These are phyloP conservation scores for Protea cynaroides DNA, from an alignment of 164 flowering plant genomes.

Conservation along the genomic window DNA sequence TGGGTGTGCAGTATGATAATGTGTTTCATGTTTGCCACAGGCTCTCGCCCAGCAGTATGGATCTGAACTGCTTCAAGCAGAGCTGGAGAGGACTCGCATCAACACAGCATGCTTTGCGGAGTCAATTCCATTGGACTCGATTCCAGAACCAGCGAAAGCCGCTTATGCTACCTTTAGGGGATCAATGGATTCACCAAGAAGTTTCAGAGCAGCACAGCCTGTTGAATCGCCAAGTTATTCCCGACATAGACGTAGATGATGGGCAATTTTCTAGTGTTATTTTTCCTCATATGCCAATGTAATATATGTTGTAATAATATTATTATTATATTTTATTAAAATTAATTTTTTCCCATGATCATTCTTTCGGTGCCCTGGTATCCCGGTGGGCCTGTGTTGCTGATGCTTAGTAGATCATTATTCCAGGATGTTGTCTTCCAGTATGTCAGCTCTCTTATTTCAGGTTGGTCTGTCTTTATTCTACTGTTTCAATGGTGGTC, in stretches of 20 bases:
- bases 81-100: slow-evolving; percentile 86
- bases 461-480: too few species aligned
- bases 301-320: slow-evolving; percentile 16
- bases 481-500: too few species aligned
- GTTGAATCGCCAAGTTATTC: slow-evolving; percentile 59
- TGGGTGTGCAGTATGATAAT: not conserved
- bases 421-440: not conserved
- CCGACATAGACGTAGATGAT: slow-evolving; percentile 62
- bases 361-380: slow-evolving; percentile 4
- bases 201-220: slow-evolving; percentile 36
- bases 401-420: not conserved
- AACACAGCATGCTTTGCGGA: slow-evolving; percentile 92
- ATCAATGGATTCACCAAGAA: slow-evolving; percentile 58
- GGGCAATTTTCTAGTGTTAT: not conserved
- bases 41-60: slow-evolving; percentile 92
- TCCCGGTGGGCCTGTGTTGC: not conserved
- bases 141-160: slow-evolving; percentile 66
- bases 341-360: not conserved
- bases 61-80: slow-evolving; percentile 77
- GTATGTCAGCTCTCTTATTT: not conserved
- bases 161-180: slow-evolving; percentile 64
- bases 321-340: not conserved
- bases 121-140: slow-evolving; percentile 55
- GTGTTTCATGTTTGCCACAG: slow-evolving; percentile 29
- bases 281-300: slow-evolving; percentile 1